A percentile compares a stretch with the other conserved stretches of the same genome.
Evolutionary conservation across 1,139 yeast genomes (phyloP).

Genomic region (Debaryomyces nepalensis): DNA sequence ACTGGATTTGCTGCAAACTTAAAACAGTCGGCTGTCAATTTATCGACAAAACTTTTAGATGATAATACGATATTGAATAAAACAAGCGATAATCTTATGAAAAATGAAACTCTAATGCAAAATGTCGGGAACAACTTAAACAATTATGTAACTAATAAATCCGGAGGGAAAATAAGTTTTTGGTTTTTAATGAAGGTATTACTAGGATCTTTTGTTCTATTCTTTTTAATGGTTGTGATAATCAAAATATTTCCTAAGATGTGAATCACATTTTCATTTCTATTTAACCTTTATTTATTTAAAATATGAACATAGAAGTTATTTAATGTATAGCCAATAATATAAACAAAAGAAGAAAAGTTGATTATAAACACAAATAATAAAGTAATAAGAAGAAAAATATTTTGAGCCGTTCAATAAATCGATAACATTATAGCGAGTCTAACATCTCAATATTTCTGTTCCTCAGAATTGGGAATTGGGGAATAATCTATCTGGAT

Average conservation of each 20-base stretch:
- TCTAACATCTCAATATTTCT: not conserved
- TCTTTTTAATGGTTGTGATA: slow-evolving; percentile 34
- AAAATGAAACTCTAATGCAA: slow-evolving; percentile 42
- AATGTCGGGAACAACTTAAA: slow-evolving; percentile 45
- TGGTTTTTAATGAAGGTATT: slow-evolving; percentile 40
- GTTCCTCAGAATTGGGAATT: not conserved
- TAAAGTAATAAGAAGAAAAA: slow-evolving; percentile 1
- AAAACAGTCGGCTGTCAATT: slow-evolving; percentile 40
- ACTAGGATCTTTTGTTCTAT: slow-evolving; percentile 28
- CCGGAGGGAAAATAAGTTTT: slow-evolving; percentile 43
- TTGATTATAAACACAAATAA: slow-evolving; percentile 5
- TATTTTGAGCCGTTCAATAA: too few species aligned
- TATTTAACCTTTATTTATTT: slow-evolving; percentile 11
- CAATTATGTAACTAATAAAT: slow-evolving; percentile 39
- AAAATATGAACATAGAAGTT: slow-evolving; percentile 9
- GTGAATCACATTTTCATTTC: slow-evolving; percentile 15
- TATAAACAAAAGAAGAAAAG: slow-evolving; percentile 13
- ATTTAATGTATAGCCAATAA: slow-evolving; percentile 9
- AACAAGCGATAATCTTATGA: slow-evolving; percentile 43
- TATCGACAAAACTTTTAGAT: slow-evolving; percentile 41
- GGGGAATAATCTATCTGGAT: not conserved
- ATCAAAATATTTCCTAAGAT: slow-evolving; percentile 35
- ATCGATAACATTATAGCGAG: not conserved
- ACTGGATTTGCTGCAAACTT: slow-evolving; percentile 41
- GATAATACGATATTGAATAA: slow-evolving; percentile 42